These are phyloP conservation scores for Coemansia sp. DNA, from an alignment of 192 early-diverging fungal species.

Conservation along the genomic window DNA sequence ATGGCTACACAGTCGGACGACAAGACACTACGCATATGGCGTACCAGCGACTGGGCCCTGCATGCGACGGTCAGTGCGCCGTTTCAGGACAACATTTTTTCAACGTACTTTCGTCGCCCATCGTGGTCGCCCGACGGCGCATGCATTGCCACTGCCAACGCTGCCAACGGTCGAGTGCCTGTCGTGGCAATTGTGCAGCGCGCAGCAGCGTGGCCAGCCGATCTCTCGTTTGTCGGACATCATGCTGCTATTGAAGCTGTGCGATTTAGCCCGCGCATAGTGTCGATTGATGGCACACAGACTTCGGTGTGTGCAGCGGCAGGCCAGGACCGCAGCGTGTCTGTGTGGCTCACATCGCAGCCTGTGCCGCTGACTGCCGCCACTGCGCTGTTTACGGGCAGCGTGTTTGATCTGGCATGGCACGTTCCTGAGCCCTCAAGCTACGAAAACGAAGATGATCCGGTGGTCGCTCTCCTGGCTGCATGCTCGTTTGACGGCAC, in stretches of 20 bases:
- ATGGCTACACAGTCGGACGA: slow-evolving; percentile 94
- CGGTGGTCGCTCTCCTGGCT: slow-evolving; percentile 56
- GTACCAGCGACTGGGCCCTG: slow-evolving; percentile 83
- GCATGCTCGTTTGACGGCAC: slow-evolving; percentile 93
- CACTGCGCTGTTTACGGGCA: slow-evolving; percentile 76
- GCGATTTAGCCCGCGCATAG: slow-evolving; percentile 83
- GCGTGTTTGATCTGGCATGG: slow-evolving; percentile 87
- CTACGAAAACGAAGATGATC: slow-evolving; percentile 8
- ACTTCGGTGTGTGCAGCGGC: slow-evolving; percentile 77
- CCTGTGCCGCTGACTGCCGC: slow-evolving; percentile 69
- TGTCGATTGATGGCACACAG: slow-evolving; percentile 47
- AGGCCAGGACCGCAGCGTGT: slow-evolving; percentile 84
- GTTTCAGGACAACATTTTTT: slow-evolving; percentile 73
- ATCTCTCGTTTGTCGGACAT: slow-evolving; percentile 88
- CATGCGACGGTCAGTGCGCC: slow-evolving; percentile 73
- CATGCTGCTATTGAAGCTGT: slow-evolving; percentile 83
- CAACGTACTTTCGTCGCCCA: slow-evolving; percentile 86
- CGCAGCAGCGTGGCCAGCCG: slow-evolving; percentile 68
- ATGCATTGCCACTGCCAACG: slow-evolving; percentile 88
- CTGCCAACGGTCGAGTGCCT: slow-evolving; percentile 73
- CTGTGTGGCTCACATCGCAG: slow-evolving; percentile 83
- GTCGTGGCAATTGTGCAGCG: slow-evolving; percentile 79
- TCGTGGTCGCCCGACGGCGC: slow-evolving; percentile 98
- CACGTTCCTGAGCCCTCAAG: slow-evolving; percentile 53
- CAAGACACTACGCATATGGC: slow-evolving; percentile 82